Base-by-base conservation (phyloP, 257 asterid species). In the Plantago ovata region DNA sequence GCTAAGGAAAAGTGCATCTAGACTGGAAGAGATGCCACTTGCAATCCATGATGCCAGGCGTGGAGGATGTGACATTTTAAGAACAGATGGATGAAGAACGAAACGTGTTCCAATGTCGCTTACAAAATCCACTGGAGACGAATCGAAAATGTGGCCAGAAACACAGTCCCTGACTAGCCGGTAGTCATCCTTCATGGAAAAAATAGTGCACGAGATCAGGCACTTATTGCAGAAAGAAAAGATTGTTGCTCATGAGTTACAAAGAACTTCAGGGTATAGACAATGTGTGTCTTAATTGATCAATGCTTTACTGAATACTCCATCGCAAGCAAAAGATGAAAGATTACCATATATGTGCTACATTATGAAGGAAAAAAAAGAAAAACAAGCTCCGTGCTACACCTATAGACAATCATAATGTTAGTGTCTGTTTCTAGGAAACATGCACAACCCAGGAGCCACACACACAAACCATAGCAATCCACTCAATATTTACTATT, bases 61-160 rank as follows among this genome's bases (percentile, higher is more conserved):
- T n/a, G 96, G 95, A 65, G 96, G 97, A 53, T 61, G 80, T 6
- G 95, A 75, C 66, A 75, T 66, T 65, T 75, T 82, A 61, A 85
- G 79, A 74, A 80, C 79, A 1, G 84, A 66, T 50, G 95, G 98
- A 53, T 86, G 95, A 73, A 86, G 92, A 70, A 77, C 65, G 63
- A 93, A 89, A 58, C 79, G 87, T 39, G 78, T 75, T 16, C 92
- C 96, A 61, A 81, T 10, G 44, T 89, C 99, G 65, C 92, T 84
- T 9, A 86, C 87, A 55, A 93, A 93, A 72, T 93, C 97, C 55
- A 93, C 88, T 0, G 99, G 97, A 53, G 82, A 33, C 24, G 99
- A 93, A 76, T 93, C 99, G 23, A 86, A 89, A 50, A 86, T 84
- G 76, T 79, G 79, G 22, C 99, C 97, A 39, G 94, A 71, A 62